A percentile compares a stretch with the other conserved stretches of the same genome.
These are phyloP conservation scores for Boletus patriciae DNA, from an alignment of 768 basidiomycete genomes.

Conservation along the genomic window DNA sequence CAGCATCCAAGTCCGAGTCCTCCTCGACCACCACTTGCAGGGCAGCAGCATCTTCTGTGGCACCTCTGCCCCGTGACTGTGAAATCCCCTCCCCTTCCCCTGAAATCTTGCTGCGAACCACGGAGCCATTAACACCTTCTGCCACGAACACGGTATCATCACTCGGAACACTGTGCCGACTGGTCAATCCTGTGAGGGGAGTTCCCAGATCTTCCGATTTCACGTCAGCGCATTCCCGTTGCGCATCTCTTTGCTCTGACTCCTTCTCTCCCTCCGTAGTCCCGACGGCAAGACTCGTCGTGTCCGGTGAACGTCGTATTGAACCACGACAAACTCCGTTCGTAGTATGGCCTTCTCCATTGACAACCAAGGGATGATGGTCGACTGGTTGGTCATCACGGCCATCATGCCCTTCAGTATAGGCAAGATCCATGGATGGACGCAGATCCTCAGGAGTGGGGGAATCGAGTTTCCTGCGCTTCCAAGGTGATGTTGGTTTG, in stretches of 20 bases:
- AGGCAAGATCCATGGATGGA: slow-evolving; percentile 5
- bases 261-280: background rate
- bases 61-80: slow-evolving; percentile 2
- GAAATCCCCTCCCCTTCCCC: slow-evolving; percentile 18
- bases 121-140: slow-evolving; percentile 30
- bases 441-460: slow-evolving; percentile 29
- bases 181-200: slow-evolving; percentile 48
- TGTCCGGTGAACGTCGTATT: background rate
- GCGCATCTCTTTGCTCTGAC: slow-evolving; percentile 2
- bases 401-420: slow-evolving; percentile 4
- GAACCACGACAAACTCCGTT: slow-evolving; percentile 18
- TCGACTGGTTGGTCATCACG: slow-evolving; percentile 5
- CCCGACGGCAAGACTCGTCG: background rate
- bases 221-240: slow-evolving; percentile 30
- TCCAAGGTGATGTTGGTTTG: slow-evolving; percentile 35
- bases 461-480: slow-evolving; percentile 46
- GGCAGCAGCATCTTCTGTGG: slow-evolving; percentile 3
- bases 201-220: slow-evolving; percentile 58
- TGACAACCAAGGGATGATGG: slow-evolving; percentile 2
- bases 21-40: slow-evolving; percentile 20
- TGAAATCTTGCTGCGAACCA: slow-evolving; percentile 30
- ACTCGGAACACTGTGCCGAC: slow-evolving; percentile 55
- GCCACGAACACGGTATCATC: slow-evolving; percentile 53
- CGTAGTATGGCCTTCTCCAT: slow-evolving; percentile 15
- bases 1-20: slow-evolving; percentile 40